Percentiles rank a stretch among this genome's conserved stretches.
Evolutionary conservation across 2,329 filamentous ascomycete species (phyloP).

Genomic region (Talaromyces amestolkiae): DNA sequence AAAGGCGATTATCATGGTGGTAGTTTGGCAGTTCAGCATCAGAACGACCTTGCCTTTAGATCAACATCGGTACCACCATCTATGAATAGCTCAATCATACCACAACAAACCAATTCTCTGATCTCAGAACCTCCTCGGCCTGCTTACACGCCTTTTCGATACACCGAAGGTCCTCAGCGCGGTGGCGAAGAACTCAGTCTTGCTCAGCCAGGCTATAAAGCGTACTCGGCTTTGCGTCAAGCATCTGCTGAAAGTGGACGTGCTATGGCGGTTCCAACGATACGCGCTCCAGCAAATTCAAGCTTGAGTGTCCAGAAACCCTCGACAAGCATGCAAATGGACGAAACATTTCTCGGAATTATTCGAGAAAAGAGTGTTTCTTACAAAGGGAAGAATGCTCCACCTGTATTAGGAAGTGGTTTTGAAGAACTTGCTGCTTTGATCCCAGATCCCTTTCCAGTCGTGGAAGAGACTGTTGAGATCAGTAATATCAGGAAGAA

Average conservation of each 20-base stretch:
- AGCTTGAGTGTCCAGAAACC: conserved; percentile 23
- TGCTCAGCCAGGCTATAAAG: conserved; percentile 45
- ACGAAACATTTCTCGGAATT: conserved; percentile 49
- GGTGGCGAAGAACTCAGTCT: conserved; percentile 40
- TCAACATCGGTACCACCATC: conserved; percentile 30
- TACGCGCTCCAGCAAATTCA: conserved; percentile 21
- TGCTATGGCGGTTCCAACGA: conserved; percentile 36
- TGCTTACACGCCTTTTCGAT: conserved; percentile 48
- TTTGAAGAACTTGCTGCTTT: conserved; percentile 38
- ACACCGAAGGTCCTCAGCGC: conserved; percentile 43
- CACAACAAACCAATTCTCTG: conserved; percentile 30
- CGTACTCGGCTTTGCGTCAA: conserved; percentile 48
- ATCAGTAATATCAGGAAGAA: conserved; percentile 33
- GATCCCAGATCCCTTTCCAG: conserved; percentile 34
- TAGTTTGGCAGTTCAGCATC: neutral
- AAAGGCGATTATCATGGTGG: conserved; percentile 2
- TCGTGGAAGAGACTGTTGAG: conserved; percentile 35
- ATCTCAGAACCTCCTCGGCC: conserved; percentile 39
- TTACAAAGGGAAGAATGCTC: conserved; percentile 33
- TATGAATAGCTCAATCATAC: conserved; percentile 20
- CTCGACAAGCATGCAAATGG: conserved; percentile 32
- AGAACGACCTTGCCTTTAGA: conserved; percentile 19
- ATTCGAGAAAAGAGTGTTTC: conserved; percentile 47
- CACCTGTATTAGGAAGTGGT: conserved; percentile 29
- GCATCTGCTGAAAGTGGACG: conserved; percentile 46